phyloP scores from a whole-genome alignment of 371 early-diverging fungal species.

The Paraphysoderma sedebokerense region DNA sequence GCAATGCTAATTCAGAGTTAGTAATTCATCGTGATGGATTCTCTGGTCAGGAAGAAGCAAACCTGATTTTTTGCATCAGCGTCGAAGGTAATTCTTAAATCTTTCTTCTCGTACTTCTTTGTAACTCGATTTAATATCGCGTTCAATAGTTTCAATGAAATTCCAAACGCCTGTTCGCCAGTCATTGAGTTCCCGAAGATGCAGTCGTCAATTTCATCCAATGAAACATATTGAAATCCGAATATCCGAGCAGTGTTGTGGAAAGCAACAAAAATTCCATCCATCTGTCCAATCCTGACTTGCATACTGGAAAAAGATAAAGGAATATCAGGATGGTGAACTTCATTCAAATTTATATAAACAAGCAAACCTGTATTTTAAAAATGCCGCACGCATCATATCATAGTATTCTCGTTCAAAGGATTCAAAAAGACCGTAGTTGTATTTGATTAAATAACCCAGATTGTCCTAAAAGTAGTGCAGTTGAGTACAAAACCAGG shows the following conservation, averaged over 20 bases:
- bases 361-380: constrained; percentile 51
- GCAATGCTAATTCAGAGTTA: no score
- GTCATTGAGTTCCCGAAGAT: constrained; percentile 59
- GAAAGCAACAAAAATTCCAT: constrained; percentile 83
- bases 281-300: constrained; percentile 89
- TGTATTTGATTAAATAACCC: constrained; percentile 17
- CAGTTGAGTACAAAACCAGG: background rate
- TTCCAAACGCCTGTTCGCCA: constrained; percentile 52
- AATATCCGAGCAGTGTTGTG: constrained; percentile 81
- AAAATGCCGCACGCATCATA: constrained; percentile 69
- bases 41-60: no score
- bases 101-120: constrained; percentile 34
- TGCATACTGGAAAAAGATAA: constrained; percentile 41
- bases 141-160: constrained; percentile 38
- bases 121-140: constrained; percentile 41
- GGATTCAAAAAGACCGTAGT: constrained; percentile 46
- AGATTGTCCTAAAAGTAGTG: background rate
- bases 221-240: constrained; percentile 86
- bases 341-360: constrained; percentile 1
- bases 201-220: constrained; percentile 65
- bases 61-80: no score
- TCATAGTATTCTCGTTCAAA: constrained; percentile 91
- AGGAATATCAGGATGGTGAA: background rate
- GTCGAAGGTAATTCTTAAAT: no score
- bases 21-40: no score